These are phyloP conservation scores for Globisporangium alternatum DNA, from an alignment of 352 stramenopile genomes.

Conservation along the genomic window DNA sequence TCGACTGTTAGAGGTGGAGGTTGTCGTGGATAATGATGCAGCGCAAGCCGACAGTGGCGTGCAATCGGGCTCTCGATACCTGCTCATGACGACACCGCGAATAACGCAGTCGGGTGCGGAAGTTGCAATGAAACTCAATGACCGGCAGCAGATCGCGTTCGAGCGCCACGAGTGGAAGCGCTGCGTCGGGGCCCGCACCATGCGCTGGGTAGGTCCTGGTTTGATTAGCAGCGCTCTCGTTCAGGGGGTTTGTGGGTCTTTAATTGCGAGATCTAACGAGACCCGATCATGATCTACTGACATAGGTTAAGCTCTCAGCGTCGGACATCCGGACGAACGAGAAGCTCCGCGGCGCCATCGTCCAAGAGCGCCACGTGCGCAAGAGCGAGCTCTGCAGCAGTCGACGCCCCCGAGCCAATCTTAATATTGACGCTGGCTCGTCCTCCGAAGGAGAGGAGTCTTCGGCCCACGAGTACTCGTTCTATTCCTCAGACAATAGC, in stretches of 20 bases:
- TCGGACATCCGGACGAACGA: conserved; percentile 24
- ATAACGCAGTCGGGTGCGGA: conserved; percentile 8
- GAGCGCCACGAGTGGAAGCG: conserved; percentile 74
- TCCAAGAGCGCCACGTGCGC: conserved; percentile 28
- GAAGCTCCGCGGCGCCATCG: conserved; percentile 29
- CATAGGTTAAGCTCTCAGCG: conserved; percentile 33
- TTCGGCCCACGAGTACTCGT: conserved; percentile 10
- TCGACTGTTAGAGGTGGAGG: conserved; percentile 2
- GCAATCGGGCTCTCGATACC: conserved; percentile 27
- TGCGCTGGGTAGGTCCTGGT: conserved; percentile 13
- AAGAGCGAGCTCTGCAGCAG: conserved; percentile 10
- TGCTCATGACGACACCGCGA: conserved; percentile 30
- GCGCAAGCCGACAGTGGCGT: conserved; percentile 4
- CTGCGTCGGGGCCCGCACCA: conserved; percentile 25
- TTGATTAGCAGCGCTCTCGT: too few relatives aligned
- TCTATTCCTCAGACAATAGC: conserved; percentile 5
- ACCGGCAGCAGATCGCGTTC: conserved; percentile 51
- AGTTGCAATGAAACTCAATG: conserved; percentile 28
- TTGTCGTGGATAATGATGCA: conserved; percentile 1
- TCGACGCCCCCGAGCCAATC: background rate
- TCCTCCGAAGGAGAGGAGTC: conserved; percentile 8
- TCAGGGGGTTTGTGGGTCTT: background rate
- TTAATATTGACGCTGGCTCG: conserved; percentile 1
- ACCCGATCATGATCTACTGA: background rate
- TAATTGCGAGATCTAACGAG: background rate